phyloP scores from a whole-genome alignment of 2,329 filamentous ascomycete species.

The Exophiala sp. region DNA sequence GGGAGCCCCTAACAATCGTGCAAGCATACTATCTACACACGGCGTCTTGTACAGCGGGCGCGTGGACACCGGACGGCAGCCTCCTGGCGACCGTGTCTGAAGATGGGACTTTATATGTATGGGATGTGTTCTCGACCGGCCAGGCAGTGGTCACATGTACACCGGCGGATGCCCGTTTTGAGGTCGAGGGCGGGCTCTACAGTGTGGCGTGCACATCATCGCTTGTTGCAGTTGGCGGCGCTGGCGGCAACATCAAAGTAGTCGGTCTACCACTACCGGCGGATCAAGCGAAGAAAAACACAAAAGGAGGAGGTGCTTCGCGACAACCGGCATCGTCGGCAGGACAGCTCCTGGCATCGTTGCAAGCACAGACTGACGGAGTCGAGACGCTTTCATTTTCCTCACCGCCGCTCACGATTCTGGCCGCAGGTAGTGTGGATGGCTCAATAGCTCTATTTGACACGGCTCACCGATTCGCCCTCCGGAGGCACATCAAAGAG shows the following conservation, averaged over 20 bases:
- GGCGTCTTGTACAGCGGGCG: constrained; percentile 75
- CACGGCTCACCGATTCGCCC: constrained; percentile 74
- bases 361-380: constrained; percentile 71
- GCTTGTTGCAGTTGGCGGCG: constrained; percentile 80
- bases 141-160: constrained; percentile 72
- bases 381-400: constrained; percentile 70
- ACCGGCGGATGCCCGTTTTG: constrained; percentile 78
- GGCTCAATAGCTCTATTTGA: constrained; percentile 79
- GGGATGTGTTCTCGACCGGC: constrained; percentile 69
- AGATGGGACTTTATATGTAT: constrained; percentile 82
- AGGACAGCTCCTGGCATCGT: constrained; percentile 70
- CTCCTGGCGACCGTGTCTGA: constrained; percentile 84
- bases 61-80: constrained; percentile 82
- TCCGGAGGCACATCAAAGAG: constrained; percentile 72
- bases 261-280: constrained; percentile 67
- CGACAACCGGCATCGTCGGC: constrained; percentile 43
- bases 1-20: constrained; percentile 67
- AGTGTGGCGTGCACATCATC: constrained; percentile 75
- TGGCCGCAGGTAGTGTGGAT: constrained; percentile 60
- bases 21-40: constrained; percentile 92
- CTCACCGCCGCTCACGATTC: constrained; percentile 53
- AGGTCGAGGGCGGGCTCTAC: constrained; percentile 85
- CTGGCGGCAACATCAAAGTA: constrained; percentile 76
- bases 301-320: constrained; percentile 40
- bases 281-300: constrained; percentile 46